Percentiles rank a stretch among this genome's conserved stretches.
Evolutionary conservation across 2,329 filamentous ascomycete species (phyloP).

Genomic region (Aspergillus aculeatinus): DNA sequence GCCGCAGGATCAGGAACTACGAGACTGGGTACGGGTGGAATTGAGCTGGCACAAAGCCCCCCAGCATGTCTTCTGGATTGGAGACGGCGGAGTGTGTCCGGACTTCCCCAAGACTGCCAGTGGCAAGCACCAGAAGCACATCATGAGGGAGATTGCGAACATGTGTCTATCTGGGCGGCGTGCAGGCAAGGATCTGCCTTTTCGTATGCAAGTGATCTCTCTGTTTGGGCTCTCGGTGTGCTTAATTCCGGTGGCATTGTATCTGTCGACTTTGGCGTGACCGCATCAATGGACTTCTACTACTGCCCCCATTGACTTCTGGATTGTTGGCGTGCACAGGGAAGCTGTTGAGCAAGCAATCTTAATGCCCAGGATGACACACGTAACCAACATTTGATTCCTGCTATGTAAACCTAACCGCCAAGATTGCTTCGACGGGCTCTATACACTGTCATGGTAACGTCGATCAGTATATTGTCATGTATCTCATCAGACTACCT

Average conservation of each 20-base stretch:
- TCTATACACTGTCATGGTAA: too few relatives aligned
- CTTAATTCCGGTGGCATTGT: neutral
- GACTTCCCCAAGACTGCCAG: slow-evolving; percentile 64
- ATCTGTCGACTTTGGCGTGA: neutral
- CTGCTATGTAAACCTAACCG: too few relatives aligned
- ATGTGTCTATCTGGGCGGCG: neutral
- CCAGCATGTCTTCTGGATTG: slow-evolving; percentile 69
- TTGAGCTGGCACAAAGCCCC: slow-evolving; percentile 66
- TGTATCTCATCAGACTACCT: too few relatives aligned
- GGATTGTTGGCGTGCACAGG: too few relatives aligned
- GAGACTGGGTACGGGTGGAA: slow-evolving; percentile 58
- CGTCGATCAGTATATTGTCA: too few relatives aligned
- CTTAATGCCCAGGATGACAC: too few relatives aligned
- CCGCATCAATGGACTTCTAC: neutral
- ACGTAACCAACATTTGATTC: too few relatives aligned
- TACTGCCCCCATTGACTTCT: too few relatives aligned
- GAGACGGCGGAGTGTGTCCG: slow-evolving; percentile 51
- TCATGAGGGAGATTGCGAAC: slow-evolving; percentile 49
- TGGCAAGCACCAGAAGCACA: slow-evolving; percentile 63
- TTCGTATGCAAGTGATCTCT: neutral
- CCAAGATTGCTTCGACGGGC: too few relatives aligned
- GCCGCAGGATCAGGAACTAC: slow-evolving; percentile 52
- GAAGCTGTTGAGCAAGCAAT: too few relatives aligned
- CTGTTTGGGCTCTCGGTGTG: neutral
- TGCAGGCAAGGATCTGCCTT: neutral